Percentiles rank a stretch among this genome's conserved stretches.
Conservation (phyloP, 768 basidiomycete species). For the Mycena belliarum region DNA sequence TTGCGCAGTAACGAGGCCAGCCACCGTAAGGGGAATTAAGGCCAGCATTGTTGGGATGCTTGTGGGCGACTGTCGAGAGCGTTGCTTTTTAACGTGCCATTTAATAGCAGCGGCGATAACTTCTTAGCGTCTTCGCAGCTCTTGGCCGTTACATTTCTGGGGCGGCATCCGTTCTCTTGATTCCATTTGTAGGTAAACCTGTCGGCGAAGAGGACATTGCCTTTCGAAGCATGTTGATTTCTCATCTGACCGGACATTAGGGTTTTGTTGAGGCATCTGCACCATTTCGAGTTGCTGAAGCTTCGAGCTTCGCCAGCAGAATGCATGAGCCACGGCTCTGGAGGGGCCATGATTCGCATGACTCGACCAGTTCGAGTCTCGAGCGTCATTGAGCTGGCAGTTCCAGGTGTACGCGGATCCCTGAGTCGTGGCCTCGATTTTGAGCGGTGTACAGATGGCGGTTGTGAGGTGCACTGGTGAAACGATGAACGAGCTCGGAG, state of each 20-base stretch:
- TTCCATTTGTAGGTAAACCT: conserved; percentile 2
- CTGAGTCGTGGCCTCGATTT: too few species aligned
- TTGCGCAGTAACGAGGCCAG: conserved; percentile 8
- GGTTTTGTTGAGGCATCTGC: too few species aligned
- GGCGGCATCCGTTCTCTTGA: neutral
- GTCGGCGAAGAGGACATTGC: neutral
- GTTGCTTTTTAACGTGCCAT: neutral
- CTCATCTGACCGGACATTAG: too few species aligned
- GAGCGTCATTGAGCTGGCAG: too few species aligned
- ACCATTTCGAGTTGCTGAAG: conserved; percentile 92
- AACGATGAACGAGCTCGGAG: too few species aligned
- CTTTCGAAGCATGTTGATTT: neutral
- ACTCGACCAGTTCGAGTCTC: too few species aligned
- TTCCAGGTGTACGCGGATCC: too few species aligned
- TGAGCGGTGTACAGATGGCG: too few species aligned
- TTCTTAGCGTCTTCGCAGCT: neutral
- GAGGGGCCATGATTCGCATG: too few species aligned
- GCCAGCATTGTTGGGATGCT: conserved; percentile 4
- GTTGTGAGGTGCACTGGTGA: too few species aligned
- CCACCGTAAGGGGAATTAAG: conserved; percentile 10
- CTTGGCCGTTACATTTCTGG: neutral
- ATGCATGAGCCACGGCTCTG: too few species aligned
- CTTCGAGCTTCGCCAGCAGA: conserved; percentile 89
- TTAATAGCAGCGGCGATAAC: neutral
- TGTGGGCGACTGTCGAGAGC: neutral